A percentile compares a stretch with the other conserved stretches of the same genome.
These are phyloP conservation scores for Leccinum proximum DNA, from an alignment of 1,284 basidiomycete species.

Conservation along the genomic window DNA sequence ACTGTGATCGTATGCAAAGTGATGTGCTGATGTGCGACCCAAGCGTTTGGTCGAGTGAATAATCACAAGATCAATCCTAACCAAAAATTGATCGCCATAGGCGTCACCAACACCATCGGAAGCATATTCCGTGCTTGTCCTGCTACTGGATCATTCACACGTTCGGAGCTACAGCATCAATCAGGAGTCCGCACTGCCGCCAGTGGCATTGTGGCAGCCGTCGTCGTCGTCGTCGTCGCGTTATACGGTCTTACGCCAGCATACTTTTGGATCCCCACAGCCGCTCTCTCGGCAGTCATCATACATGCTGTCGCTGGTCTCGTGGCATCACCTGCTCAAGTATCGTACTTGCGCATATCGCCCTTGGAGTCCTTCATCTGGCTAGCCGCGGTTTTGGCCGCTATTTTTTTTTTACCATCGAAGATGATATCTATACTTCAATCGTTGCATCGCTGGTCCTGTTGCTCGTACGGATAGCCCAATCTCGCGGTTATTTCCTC, in stretches of 20 bases:
- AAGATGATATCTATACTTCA: slow-evolving; percentile 94
- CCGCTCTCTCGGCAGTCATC: slow-evolving; percentile 88
- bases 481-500: slow-evolving; percentile 89
- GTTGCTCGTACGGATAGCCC: slow-evolving; percentile 90
- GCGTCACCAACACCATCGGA: slow-evolving; percentile 90
- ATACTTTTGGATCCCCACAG: slow-evolving; percentile 86
- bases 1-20: neutral
- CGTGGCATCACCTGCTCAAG: slow-evolving; percentile 83
- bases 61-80: slow-evolving; percentile 98
- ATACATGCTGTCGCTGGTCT: slow-evolving; percentile 96
- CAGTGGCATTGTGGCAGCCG: slow-evolving; percentile 84
- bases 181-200: slow-evolving; percentile 95
- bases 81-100: slow-evolving; percentile 97
- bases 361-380: slow-evolving; percentile 95
- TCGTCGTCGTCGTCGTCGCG: slow-evolving; percentile 86
- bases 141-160: slow-evolving; percentile 97
- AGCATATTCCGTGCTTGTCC: slow-evolving; percentile 92
- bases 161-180: slow-evolving; percentile 94
- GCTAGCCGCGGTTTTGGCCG: slow-evolving; percentile 84
- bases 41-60: slow-evolving; percentile 94
- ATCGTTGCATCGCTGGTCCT: slow-evolving; percentile 80
- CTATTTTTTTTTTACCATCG: slow-evolving; percentile 83
- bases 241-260: slow-evolving; percentile 91
- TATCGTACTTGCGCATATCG: slow-evolving; percentile 94
- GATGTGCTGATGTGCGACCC: slow-evolving; percentile 13